A percentile compares a stretch with the other conserved stretches of the same genome.
Conservation (phyloP, 2,329 filamentous ascomycete genomes). For the Cucurbitaria berberidis region DNA sequence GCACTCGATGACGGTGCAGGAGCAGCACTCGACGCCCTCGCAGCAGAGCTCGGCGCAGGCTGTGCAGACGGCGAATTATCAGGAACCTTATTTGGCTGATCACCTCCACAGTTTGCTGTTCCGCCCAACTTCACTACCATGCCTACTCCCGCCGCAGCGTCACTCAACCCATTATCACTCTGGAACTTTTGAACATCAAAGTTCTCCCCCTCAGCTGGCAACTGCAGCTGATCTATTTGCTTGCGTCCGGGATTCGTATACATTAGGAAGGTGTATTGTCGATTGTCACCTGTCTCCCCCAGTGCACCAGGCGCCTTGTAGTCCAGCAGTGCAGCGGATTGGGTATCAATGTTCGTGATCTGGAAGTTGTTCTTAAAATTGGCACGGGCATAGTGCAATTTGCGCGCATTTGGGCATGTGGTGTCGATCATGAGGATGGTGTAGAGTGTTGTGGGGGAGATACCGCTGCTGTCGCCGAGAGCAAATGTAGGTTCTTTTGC, state of each 20-base stretch:
- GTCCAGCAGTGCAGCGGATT: conserved; percentile 21
- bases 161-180: conserved; percentile 35
- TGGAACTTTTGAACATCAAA: conserved; percentile 41
- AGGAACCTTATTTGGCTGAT: conserved; percentile 10
- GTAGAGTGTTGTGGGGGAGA: conserved; percentile 32
- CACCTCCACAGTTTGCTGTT: conserved; percentile 21
- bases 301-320: conserved; percentile 43
- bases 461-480: conserved; percentile 42
- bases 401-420: conserved; percentile 34
- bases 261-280: conserved; percentile 44
- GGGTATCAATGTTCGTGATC: conserved; percentile 32
- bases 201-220: conserved; percentile 31
- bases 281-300: conserved; percentile 37
- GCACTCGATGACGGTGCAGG: background rate
- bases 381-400: conserved; percentile 39
- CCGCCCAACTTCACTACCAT: conserved; percentile 46
- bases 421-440: conserved; percentile 44
- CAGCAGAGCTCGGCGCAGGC: background rate
- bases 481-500: conserved; percentile 39
- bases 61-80: conserved; percentile 8
- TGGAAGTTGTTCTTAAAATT: conserved; percentile 42
- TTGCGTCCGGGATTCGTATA: conserved; percentile 35
- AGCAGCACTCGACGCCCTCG: background rate
- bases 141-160: conserved; percentile 38
- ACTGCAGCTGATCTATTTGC: conserved; percentile 27